Base-by-base conservation (phyloP, 768 basidiomycete species). In the Asterophora parasitica region DNA sequence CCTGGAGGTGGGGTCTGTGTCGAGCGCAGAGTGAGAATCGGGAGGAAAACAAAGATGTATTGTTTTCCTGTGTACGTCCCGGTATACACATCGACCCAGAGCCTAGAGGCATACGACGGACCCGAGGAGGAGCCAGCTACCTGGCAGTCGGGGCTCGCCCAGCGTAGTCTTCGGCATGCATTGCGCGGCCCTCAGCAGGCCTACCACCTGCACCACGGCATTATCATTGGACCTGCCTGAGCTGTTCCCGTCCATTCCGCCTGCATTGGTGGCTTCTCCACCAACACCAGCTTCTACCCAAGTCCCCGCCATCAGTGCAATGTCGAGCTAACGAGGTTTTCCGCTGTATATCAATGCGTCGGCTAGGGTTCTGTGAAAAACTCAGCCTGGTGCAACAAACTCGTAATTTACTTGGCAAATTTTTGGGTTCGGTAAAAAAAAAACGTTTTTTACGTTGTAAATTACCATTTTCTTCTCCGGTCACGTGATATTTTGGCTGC, bases 101-200 rank as follows among this genome's bases (percentile, higher is more conserved):
- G n/a, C n/a, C n/a, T n/a, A n/a, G n/a, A 68, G 4, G 65, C 65
- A 32, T 69, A 72, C 1, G 74, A 65, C 53, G 70, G 63, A 54
- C 63, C 66, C n/a, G 68, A 65, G 7, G 73, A 67, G 6, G 69
- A 66, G 42, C 66, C 65, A 51, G 73, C n/a, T 78, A 79, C 85
- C 85, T 87, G 52, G 81, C 69, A 0, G 81, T 76, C 40, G 85
- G 72, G 2, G 79, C 76, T 43, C 83, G 77, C 57, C 88, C 83
- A 0, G 83, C 76, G 36, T 77, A n/a, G n/a, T n/a, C n/a, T n/a
- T n/a, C n/a, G n/a, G n/a, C n/a, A n/a, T n/a, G n/a, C n/a, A n/a
- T n/a, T n/a, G n/a, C n/a, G n/a, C n/a, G n/a, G n/a, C n/a, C n/a
- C n/a, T n/a, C n/a, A n/a, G n/a, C n/a, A n/a, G n/a, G n/a, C n/a